phyloP scores from a whole-genome alignment of 129 eudicot species.

The Ambrosia artemisiifolia region DNA sequence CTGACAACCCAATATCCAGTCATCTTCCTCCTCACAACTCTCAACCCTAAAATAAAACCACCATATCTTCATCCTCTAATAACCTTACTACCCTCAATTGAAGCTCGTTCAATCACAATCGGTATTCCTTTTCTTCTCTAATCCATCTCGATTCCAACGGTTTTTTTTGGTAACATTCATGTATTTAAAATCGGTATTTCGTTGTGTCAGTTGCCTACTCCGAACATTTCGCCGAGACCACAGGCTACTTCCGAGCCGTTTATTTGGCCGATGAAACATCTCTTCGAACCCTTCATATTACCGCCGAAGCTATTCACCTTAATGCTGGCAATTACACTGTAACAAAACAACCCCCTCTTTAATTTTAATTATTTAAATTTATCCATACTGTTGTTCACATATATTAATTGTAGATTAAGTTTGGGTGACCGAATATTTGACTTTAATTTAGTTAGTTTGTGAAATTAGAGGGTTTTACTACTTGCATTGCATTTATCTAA shows the following conservation, averaged over 20 bases:
- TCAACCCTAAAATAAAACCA: too few species aligned
- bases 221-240: conserved; percentile 63
- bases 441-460: conserved; percentile 3
- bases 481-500: too few species aligned
- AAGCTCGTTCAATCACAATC: too few species aligned
- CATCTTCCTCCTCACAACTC: too few species aligned
- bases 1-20: too few species aligned
- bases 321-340: conserved; percentile 96
- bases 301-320: conserved; percentile 56
- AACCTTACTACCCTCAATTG: too few species aligned
- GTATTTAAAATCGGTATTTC: too few species aligned
- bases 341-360: conserved; percentile 1
- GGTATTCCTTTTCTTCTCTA: too few species aligned
- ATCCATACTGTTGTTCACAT: neutral
- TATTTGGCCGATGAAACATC: conserved; percentile 88
- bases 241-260: conserved; percentile 85
- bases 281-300: conserved; percentile 61
- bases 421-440: neutral
- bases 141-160: too few species aligned
- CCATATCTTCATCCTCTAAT: too few species aligned
- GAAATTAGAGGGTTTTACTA: conserved; percentile 7
- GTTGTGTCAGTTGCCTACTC: conserved; percentile 68
- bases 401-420: neutral
- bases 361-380: neutral
- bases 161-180: too few species aligned